Evolutionary conservation across 2,329 filamentous ascomycete species (phyloP).

Genomic region (Colletotrichum liriopes): DNA sequence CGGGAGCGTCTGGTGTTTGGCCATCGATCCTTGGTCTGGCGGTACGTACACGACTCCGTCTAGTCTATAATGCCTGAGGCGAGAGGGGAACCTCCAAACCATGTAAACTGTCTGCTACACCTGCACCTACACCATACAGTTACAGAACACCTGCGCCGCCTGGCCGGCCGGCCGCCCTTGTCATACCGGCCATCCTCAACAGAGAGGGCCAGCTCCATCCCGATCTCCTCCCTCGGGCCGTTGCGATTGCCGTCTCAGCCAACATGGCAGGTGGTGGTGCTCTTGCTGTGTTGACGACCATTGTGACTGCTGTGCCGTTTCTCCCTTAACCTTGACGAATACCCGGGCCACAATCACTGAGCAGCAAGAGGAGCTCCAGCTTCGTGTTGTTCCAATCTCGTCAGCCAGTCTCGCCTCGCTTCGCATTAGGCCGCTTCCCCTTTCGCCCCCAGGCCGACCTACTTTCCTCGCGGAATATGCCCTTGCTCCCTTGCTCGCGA

Average conservation of each 20-base stretch:
- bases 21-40: slow-evolving; percentile 23
- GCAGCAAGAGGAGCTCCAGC: not conserved
- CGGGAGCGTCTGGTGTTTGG: slow-evolving; percentile 34
- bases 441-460: not conserved
- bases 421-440: not conserved
- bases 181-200: not conserved
- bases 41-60: not conserved
- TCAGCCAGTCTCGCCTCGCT: slow-evolving; percentile 1
- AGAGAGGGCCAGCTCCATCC: not conserved
- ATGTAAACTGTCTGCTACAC: not conserved
- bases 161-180: not conserved
- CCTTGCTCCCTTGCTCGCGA: too few relatives aligned
- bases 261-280: not conserved
- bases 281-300: not conserved
- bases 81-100: not conserved
- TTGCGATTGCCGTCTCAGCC: slow-evolving; percentile 8
- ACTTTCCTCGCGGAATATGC: too few relatives aligned
- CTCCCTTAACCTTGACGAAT: not conserved
- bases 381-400: not conserved
- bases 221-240: slow-evolving; percentile 4
- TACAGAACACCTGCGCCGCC: not conserved
- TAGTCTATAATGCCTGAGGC: not conserved
- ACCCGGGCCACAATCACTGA: not conserved
- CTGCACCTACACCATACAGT: not conserved
- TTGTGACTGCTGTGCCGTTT: not conserved